Conservation (phyloP, 2,329 filamentous ascomycete species). For the Aspergillus pseudonomiae region DNA sequence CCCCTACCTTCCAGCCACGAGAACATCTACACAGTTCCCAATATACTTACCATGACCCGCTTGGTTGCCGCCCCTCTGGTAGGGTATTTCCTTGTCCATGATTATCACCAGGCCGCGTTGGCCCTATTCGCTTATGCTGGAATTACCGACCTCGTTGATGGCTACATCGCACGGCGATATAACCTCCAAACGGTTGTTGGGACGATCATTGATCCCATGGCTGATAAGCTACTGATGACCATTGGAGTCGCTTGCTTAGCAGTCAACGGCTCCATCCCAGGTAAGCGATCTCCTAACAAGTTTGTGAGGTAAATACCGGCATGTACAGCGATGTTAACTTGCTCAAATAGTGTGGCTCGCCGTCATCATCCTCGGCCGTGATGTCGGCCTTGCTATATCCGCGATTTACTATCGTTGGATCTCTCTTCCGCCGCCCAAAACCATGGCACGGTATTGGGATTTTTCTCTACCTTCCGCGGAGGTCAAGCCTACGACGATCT, state of each 20-base stretch:
- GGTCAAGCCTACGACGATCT: slow-evolving; percentile 49
- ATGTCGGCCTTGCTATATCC: slow-evolving; percentile 78
- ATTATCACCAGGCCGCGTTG: slow-evolving; percentile 76
- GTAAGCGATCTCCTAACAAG: slow-evolving; percentile 51
- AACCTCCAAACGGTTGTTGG: slow-evolving; percentile 91
- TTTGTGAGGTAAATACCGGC: background rate
- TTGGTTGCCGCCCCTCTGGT: slow-evolving; percentile 80
- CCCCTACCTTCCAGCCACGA: slow-evolving; percentile 60
- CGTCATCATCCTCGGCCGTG: slow-evolving; percentile 85
- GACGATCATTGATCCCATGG: slow-evolving; percentile 93
- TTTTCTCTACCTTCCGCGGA: slow-evolving; percentile 73
- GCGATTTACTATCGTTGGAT: slow-evolving; percentile 97
- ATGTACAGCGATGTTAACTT: slow-evolving; percentile 3
- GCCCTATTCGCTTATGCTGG: slow-evolving; percentile 90
- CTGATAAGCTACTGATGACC: slow-evolving; percentile 95
- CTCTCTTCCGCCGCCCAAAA: slow-evolving; percentile 89
- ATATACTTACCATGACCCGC: slow-evolving; percentile 85
- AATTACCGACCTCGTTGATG: slow-evolving; percentile 88
- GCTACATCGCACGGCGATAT: slow-evolving; percentile 88
- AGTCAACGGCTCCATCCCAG: slow-evolving; percentile 76
- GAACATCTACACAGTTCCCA: slow-evolving; percentile 97
- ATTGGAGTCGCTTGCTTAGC: slow-evolving; percentile 84
- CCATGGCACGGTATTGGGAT: slow-evolving; percentile 92
- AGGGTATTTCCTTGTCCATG: slow-evolving; percentile 85
- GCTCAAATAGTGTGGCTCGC: slow-evolving; percentile 73